Conservation (phyloP, 495 filamentous ascomycete genomes). For the Barbatosphaeria neglecta region DNA sequence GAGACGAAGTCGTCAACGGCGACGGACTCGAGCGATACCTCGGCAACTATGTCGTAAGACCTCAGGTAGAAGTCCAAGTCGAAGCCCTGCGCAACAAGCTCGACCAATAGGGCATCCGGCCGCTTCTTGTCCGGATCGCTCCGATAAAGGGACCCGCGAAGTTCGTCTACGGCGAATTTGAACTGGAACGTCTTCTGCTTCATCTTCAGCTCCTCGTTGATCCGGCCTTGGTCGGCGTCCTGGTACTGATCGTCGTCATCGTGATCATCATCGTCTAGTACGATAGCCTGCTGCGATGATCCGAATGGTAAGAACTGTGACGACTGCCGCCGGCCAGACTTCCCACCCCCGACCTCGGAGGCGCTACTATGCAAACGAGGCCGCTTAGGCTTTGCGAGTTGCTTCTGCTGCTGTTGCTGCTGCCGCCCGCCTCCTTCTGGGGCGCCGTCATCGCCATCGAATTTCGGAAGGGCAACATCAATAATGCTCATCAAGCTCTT, state of each 20-base stretch:
- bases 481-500: slow-evolving; percentile 93
- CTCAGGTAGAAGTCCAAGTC: slow-evolving; percentile 74
- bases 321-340: slow-evolving; percentile 16
- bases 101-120: slow-evolving; percentile 73
- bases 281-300: slow-evolving; percentile 50
- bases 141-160: slow-evolving; percentile 83
- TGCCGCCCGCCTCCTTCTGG: slow-evolving; percentile 6
- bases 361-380: slow-evolving; percentile 31
- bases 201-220: slow-evolving; percentile 52
- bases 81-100: slow-evolving; percentile 85
- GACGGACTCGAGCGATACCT: slow-evolving; percentile 77
- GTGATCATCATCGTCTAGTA: slow-evolving; percentile 70
- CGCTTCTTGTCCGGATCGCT: slow-evolving; percentile 69
- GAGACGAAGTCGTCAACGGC: slow-evolving; percentile 90
- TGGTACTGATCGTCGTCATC: slow-evolving; percentile 50
- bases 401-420: slow-evolving; percentile 3
- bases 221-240: slow-evolving; percentile 46
- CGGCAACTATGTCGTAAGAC: slow-evolving; percentile 83
- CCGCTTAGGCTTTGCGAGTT: slow-evolving; percentile 44
- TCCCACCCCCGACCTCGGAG: slow-evolving; percentile 20
- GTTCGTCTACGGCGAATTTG: slow-evolving; percentile 84
- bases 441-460: slow-evolving; percentile 41
- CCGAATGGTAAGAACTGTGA: slow-evolving; percentile 39
- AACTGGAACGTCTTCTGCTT: slow-evolving; percentile 88
- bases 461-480: slow-evolving; percentile 84